A percentile compares a stretch with the other conserved stretches of the same genome.
phyloP scores from a whole-genome alignment of 2,329 filamentous ascomycete species.

The Aureobasidium sp. region DNA sequence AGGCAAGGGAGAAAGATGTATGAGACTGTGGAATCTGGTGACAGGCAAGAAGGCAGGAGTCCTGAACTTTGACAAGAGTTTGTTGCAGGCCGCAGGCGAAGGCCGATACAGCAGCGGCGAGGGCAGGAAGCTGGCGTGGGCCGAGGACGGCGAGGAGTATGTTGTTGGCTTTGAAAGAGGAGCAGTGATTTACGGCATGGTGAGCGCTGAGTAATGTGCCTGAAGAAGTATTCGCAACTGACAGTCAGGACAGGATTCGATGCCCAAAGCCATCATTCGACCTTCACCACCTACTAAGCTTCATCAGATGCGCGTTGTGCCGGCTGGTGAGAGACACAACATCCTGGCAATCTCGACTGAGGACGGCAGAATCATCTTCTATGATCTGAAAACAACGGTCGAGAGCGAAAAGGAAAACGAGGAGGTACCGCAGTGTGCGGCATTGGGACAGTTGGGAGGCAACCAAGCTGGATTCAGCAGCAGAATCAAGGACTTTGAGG shows the following conservation, averaged over 20 bases:
- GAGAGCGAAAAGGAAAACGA: conserved; percentile 34
- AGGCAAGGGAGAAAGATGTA: conserved; percentile 87
- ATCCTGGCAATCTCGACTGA: conserved; percentile 86
- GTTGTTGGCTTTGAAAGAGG: conserved; percentile 91
- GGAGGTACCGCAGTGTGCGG: conserved; percentile 51
- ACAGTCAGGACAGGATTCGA: conserved; percentile 65
- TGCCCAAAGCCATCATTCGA: conserved; percentile 78
- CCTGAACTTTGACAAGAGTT: conserved; percentile 80
- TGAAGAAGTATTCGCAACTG: neutral
- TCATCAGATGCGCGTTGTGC: conserved; percentile 81
- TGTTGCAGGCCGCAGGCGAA: conserved; percentile 81
- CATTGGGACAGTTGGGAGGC: conserved; percentile 83
- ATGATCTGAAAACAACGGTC: conserved; percentile 69
- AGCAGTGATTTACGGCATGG: conserved; percentile 84
- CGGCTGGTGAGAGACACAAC: conserved; percentile 43
- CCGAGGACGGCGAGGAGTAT: conserved; percentile 80
- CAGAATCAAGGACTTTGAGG: conserved; percentile 90
- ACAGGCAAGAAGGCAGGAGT: conserved; percentile 97
- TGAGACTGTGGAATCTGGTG: conserved; percentile 97
- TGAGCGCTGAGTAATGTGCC: conserved; percentile 38
- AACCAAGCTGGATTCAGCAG: conserved; percentile 67
- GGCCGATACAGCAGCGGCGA: conserved; percentile 82
- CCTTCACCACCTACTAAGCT: conserved; percentile 79
- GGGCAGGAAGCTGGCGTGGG: conserved; percentile 85
- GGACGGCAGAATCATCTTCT: conserved; percentile 89